Conservation (phyloP, 352 stramenopile genomes). For the Phytophthora sansomeana region DNA sequence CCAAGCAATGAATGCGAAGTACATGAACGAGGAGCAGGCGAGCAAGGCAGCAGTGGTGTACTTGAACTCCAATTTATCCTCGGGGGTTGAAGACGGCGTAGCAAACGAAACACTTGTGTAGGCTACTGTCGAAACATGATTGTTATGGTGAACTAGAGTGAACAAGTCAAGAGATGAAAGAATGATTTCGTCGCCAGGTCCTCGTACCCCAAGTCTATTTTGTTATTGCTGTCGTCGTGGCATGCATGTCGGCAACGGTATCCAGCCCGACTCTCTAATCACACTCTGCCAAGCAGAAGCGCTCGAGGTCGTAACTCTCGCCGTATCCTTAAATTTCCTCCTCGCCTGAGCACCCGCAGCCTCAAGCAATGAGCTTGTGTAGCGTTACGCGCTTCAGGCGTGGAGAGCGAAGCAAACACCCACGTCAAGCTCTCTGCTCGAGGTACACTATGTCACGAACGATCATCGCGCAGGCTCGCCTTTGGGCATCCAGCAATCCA, state of each 20-base stretch:
- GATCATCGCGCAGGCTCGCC: conserved; percentile 28
- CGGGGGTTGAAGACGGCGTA: conserved; percentile 42
- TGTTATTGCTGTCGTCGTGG: conserved; percentile 42
- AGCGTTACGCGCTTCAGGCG: conserved; percentile 12
- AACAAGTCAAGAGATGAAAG: conserved; percentile 16
- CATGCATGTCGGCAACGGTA: conserved; percentile 28
- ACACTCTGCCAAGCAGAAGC: conserved; percentile 20
- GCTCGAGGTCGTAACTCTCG: conserved; percentile 23
- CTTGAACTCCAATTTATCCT: conserved; percentile 69
- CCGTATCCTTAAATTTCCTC: conserved; percentile 35
- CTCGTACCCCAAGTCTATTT: conserved; percentile 46
- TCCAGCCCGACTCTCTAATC: conserved; percentile 27
- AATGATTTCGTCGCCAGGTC: conserved; percentile 27
- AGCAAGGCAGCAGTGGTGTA: conserved; percentile 78
- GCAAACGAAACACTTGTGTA: conserved; percentile 62
- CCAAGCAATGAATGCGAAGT: conserved; percentile 58
- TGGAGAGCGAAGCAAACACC: conserved; percentile 30
- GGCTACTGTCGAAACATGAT: background rate
- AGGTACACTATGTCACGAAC: conserved; percentile 28
- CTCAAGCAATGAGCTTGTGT: conserved; percentile 21
- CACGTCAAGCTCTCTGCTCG: conserved; percentile 39
- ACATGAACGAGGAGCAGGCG: conserved; percentile 78
- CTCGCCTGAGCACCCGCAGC: conserved; percentile 25
- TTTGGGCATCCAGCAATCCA: conserved; percentile 42
- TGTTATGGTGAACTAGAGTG: background rate